These are phyloP conservation scores for Boletus coccyginus DNA, from an alignment of 768 basidiomycete species.

Conservation along the genomic window DNA sequence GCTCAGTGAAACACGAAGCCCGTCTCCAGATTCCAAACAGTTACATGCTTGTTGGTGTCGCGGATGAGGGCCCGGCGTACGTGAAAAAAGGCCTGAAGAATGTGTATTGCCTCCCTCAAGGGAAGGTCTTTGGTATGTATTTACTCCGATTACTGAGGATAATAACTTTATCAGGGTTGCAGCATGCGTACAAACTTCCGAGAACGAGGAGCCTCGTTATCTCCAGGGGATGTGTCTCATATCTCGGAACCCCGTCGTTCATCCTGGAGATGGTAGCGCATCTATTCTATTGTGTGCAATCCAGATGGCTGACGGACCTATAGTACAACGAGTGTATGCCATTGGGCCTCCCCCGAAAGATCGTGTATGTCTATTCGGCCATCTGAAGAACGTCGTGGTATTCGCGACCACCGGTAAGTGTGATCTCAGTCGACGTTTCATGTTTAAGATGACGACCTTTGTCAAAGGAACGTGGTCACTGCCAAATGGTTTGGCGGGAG, in stretches of 20 bases:
- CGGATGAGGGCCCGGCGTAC: conserved; percentile 78
- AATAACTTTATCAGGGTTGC: background rate
- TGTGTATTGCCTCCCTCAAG: conserved; percentile 51
- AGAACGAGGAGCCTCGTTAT: conserved; percentile 49
- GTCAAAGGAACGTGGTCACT: conserved; percentile 55
- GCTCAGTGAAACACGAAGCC: conserved; percentile 74
- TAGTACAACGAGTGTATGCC: conserved; percentile 69
- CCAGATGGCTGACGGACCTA: conserved; percentile 2
- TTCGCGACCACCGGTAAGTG: conserved; percentile 57
- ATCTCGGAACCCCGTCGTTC: conserved; percentile 70
- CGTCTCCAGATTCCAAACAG: conserved; percentile 69
- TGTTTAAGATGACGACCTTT: background rate
- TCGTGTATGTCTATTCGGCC: conserved; percentile 39
- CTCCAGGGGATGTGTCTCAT: conserved; percentile 61
- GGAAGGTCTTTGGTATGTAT: conserved; percentile 63
- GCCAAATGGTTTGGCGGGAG: conserved; percentile 67
- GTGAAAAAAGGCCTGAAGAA: conserved; percentile 44
- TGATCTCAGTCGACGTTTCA: background rate
- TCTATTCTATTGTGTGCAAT: background rate
- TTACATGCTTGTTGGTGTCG: conserved; percentile 73
- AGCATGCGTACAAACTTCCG: conserved; percentile 61
- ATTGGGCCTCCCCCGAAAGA: conserved; percentile 66
- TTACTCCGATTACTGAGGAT: background rate
- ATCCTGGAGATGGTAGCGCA: conserved; percentile 67
- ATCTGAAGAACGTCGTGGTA: conserved; percentile 69